Evolutionary conservation across 768 basidiomycete species (phyloP).

Genomic region (Dacryopinax spathularia): DNA sequence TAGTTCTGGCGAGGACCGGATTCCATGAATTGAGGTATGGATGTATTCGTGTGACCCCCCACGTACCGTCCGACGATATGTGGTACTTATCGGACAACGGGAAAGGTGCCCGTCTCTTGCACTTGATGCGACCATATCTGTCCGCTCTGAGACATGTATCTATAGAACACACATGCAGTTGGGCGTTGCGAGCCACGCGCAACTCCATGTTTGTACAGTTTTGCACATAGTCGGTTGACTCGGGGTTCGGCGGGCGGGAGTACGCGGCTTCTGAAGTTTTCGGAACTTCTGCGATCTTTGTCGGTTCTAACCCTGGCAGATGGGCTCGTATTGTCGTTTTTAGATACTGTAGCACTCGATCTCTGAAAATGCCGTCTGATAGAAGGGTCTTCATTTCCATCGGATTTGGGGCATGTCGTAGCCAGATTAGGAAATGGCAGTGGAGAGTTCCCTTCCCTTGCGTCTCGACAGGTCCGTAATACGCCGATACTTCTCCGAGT

Average conservation of each 20-base stretch:
- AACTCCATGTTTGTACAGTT: too few species aligned
- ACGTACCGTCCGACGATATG: constrained; percentile 13
- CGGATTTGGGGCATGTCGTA: constrained; percentile 21
- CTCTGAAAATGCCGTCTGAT: constrained; percentile 16
- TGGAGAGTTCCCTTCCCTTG: constrained; percentile 33
- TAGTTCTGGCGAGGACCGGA: constrained; percentile 18
- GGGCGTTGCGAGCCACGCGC: constrained; percentile 18
- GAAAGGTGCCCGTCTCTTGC: constrained; percentile 25
- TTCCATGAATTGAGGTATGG: constrained; percentile 17
- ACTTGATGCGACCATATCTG: constrained; percentile 14
- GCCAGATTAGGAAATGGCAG: constrained; percentile 30
- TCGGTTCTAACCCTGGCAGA: background rate
- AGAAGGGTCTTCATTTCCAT: constrained; percentile 21
- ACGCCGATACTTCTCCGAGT: constrained; percentile 23
- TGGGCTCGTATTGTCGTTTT: background rate
- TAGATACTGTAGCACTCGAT: background rate
- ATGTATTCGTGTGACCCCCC: constrained; percentile 11
- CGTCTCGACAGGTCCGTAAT: constrained; percentile 28
- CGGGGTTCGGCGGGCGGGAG: constrained; percentile 26
- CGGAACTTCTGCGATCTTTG: background rate
- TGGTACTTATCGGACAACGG: constrained; percentile 5
- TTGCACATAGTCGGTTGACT: constrained; percentile 16
- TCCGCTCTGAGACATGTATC: constrained; percentile 15
- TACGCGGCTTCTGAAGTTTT: constrained; percentile 19
- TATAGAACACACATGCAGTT: constrained; percentile 24